A percentile compares a stretch with the other conserved stretches of the same genome.
These are phyloP conservation scores for Neopestalotiopsis sp. DNA, from an alignment of 2,329 filamentous ascomycete species.

Conservation along the genomic window DNA sequence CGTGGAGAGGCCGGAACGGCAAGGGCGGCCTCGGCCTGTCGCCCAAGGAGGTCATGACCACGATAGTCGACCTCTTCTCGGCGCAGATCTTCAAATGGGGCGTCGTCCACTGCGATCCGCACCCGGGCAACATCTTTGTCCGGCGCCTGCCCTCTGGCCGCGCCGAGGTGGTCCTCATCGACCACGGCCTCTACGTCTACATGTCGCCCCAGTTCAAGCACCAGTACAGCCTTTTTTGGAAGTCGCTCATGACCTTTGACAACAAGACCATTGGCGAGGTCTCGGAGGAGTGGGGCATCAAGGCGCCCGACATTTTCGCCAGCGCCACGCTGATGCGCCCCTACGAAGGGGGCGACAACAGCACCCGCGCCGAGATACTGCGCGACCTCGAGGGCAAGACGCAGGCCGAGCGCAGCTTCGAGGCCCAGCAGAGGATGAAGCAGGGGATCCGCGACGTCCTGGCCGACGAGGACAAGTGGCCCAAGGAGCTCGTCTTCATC, in stretches of 20 bases:
- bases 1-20: constrained; percentile 75
- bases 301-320: constrained; percentile 88
- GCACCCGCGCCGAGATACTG: constrained; percentile 69
- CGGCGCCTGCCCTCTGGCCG: constrained; percentile 82
- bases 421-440: constrained; percentile 87
- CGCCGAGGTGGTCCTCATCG: constrained; percentile 91
- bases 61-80: constrained; percentile 95
- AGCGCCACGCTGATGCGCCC: constrained; percentile 88
- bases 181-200: constrained; percentile 94
- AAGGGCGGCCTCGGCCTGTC: constrained; percentile 84
- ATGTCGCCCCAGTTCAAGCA: constrained; percentile 84
- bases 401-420: constrained; percentile 78
- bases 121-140: constrained; percentile 97
- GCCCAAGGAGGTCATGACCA: constrained; percentile 89
- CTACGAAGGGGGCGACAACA: constrained; percentile 82
- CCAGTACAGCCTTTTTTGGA: constrained; percentile 92
- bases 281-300: constrained; percentile 84
- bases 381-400: constrained; percentile 64
- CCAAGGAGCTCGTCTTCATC: constrained; percentile 90
- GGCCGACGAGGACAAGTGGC: constrained; percentile 86
- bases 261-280: constrained; percentile 78
- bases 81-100: constrained; percentile 99
- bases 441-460: constrained; percentile 72
- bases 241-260: constrained; percentile 90
- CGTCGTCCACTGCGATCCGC: constrained; percentile 93